A percentile compares a stretch with the other conserved stretches of the same genome.
phyloP scores from a whole-genome alignment of 2,329 filamentous ascomycete genomes.

The Aspergillus texensis region DNA sequence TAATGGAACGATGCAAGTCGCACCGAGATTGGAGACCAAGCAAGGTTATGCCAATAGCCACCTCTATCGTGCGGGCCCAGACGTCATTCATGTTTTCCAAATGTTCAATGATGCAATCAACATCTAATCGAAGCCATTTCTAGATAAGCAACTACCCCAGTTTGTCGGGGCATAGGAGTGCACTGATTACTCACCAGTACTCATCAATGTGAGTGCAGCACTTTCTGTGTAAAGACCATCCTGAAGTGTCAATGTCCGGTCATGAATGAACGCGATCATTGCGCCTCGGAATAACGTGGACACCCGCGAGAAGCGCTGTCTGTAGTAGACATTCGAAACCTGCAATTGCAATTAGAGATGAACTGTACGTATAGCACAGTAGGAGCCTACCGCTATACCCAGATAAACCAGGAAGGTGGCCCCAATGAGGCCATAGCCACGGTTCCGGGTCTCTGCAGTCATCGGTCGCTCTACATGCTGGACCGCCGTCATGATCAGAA shows the following conservation, averaged over 20 bases:
- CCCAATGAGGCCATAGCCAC: constrained; percentile 40
- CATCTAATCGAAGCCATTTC: not conserved
- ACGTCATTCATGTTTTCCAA: not conserved
- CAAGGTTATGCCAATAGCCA: not conserved
- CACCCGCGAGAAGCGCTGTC: not conserved
- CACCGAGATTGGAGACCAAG: not conserved
- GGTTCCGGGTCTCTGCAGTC: constrained; percentile 12
- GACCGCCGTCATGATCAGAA: constrained; percentile 30
- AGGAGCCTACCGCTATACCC: constrained; percentile 36
- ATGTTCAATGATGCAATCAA: not conserved
- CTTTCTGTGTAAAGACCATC: not conserved
- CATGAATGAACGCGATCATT: not conserved
- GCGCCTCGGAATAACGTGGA: not conserved
- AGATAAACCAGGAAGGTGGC: constrained; percentile 42
- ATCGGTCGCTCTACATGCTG: constrained; percentile 12
- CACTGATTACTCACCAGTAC: not conserved
- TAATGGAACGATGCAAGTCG: not conserved
- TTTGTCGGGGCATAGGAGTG: not conserved
- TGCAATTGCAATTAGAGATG: not conserved
- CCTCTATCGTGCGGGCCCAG: not conserved
- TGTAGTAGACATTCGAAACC: constrained; percentile 1
- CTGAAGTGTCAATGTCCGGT: not conserved
- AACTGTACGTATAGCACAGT: not conserved
- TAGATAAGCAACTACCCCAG: not conserved
- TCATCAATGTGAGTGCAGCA: constrained; percentile 2